Evolutionary conservation across 1,284 basidiomycete genomes (phyloP).

Genomic region (Puccinia novopanici): DNA sequence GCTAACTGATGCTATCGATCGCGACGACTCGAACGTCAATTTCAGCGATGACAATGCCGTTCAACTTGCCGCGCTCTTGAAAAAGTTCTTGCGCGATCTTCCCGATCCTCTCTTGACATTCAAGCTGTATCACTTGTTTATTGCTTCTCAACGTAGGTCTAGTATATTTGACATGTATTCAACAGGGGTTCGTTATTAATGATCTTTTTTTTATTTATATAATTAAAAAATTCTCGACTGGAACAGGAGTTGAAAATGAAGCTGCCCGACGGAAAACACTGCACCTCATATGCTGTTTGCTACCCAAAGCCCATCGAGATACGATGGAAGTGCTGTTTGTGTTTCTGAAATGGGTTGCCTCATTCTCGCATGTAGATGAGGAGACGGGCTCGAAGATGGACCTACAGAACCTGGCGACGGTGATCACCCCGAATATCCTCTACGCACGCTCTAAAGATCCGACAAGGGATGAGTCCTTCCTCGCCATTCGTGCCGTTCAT

Average conservation of each 20-base stretch:
- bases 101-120: constrained; percentile 95
- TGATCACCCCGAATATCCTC: constrained; percentile 94
- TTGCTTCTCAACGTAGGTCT: constrained; percentile 79
- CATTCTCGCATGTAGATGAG: constrained; percentile 96
- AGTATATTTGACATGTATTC: neutral
- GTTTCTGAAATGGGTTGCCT: constrained; percentile 98
- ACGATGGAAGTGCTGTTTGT: constrained; percentile 97
- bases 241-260: constrained; percentile 69
- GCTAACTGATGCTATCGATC: constrained; percentile 86
- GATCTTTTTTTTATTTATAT: neutral
- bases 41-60: constrained; percentile 93
- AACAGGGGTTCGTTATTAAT: constrained; percentile 22
- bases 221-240: neutral
- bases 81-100: constrained; percentile 93
- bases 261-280: constrained; percentile 79
- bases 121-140: constrained; percentile 84
- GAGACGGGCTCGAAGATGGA: constrained; percentile 99
- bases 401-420: constrained; percentile 90
- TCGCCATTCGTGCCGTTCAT: constrained; percentile 81
- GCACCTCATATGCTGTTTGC: constrained; percentile 80
- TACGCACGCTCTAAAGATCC: constrained; percentile 76
- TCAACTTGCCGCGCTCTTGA: constrained; percentile 91
- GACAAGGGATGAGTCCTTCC: constrained; percentile 88
- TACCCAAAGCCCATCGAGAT: constrained; percentile 92
- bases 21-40: constrained; percentile 72